These are phyloP conservation scores for Quercus agrifolia DNA, from an alignment of 306 rosid genomes.

Conservation along the genomic window DNA sequence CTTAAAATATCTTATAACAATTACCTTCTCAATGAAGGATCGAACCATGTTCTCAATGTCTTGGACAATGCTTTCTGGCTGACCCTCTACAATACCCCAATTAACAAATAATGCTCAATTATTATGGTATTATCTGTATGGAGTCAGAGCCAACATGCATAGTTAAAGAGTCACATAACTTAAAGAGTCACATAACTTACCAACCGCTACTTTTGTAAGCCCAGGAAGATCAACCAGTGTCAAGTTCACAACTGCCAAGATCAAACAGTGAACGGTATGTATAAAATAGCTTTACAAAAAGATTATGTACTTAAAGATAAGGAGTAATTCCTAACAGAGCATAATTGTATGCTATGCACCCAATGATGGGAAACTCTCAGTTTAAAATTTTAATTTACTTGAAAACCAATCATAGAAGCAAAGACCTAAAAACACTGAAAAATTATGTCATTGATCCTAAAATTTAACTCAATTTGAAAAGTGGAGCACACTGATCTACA, in stretches of 20 bases:
- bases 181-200: constrained; percentile 47
- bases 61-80: constrained; percentile 78
- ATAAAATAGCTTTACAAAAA: background rate
- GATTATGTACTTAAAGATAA: background rate
- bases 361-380: background rate
- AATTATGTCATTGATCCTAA: background rate
- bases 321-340: background rate
- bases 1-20: background rate
- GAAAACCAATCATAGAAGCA: background rate
- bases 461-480: background rate
- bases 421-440: background rate
- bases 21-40: constrained; percentile 87
- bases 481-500: background rate
- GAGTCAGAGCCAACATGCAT: background rate
- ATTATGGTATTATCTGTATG: background rate
- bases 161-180: constrained; percentile 22
- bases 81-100: constrained; percentile 63
- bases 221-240: constrained; percentile 95
- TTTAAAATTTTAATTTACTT: no score
- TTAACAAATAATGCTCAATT: background rate
- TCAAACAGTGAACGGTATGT: constrained; percentile 13
- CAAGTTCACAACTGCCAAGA: constrained; percentile 89
- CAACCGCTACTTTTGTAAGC: constrained; percentile 92
- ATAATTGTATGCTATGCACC: background rate
- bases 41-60: constrained; percentile 95